These are phyloP conservation scores for Lasiodiplodia sp. DNA, from an alignment of 2,329 filamentous ascomycete genomes.

Conservation along the genomic window DNA sequence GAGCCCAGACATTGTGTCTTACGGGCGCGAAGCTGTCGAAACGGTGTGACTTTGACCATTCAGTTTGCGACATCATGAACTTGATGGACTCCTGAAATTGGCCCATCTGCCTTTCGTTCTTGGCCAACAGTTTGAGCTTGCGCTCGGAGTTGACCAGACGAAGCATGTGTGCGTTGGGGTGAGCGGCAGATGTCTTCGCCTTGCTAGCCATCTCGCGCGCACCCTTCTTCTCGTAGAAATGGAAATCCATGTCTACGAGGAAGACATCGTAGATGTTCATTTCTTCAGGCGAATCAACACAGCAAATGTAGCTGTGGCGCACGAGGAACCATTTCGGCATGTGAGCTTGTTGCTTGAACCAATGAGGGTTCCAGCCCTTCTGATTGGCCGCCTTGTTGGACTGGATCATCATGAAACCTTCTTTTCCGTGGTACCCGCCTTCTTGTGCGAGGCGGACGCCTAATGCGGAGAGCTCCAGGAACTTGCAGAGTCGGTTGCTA, in stretches of 20 bases:
- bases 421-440: conserved; percentile 96
- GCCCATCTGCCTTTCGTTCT: conserved; percentile 85
- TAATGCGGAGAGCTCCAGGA: conserved; percentile 91
- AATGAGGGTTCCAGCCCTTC: conserved; percentile 68
- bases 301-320: conserved; percentile 96
- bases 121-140: conserved; percentile 87
- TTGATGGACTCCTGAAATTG: conserved; percentile 95
- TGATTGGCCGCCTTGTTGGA: conserved; percentile 90
- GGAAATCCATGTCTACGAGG: conserved; percentile 89
- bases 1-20: conserved; percentile 83
- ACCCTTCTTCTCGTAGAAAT: conserved; percentile 72
- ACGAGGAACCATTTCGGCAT: conserved; percentile 97
- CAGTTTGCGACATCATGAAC: conserved; percentile 82
- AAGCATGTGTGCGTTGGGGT: conserved; percentile 80
- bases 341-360: conserved; percentile 65
- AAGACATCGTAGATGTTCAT: conserved; percentile 99
- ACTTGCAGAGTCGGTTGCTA: conserved; percentile 94
- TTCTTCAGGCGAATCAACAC: conserved; percentile 97
- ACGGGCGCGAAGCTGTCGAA: conserved; percentile 96
- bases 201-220: conserved; percentile 69
- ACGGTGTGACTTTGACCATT: conserved; percentile 83
- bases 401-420: conserved; percentile 91
- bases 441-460: conserved; percentile 94
- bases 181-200: conserved; percentile 67
- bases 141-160: conserved; percentile 91